Percentiles rank a stretch among this genome's conserved stretches.
These are phyloP conservation scores for Vitis amurensis DNA, from an alignment of 164 flowering plant species.

Conservation along the genomic window DNA sequence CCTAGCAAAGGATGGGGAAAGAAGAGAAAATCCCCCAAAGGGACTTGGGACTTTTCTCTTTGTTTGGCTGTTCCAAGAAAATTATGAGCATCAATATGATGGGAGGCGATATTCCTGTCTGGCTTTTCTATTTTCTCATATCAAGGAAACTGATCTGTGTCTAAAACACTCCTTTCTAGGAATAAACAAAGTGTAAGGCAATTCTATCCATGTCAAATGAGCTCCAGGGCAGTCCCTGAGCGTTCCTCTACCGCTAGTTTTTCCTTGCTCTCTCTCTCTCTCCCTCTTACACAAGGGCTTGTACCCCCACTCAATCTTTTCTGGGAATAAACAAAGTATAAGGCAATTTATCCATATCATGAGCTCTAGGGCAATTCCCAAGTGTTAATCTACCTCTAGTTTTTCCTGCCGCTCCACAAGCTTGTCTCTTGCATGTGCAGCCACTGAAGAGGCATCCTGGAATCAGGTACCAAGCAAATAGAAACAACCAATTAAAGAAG, in stretches of 20 bases:
- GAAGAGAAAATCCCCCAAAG: not conserved
- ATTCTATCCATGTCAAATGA: not conserved
- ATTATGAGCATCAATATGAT: not conserved
- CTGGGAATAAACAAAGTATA: no score
- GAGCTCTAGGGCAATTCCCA: no score
- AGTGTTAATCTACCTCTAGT: conserved; percentile 58
- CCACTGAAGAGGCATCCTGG: conserved; percentile 82
- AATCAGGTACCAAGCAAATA: conserved; percentile 16
- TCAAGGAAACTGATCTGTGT: no score
- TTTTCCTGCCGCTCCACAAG: conserved; percentile 80
- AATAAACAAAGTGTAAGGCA: not conserved
- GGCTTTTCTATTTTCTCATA: no score
- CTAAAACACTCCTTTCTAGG: not conserved
- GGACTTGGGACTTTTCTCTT: not conserved
- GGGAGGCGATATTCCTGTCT: not conserved
- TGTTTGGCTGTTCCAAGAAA: not conserved
- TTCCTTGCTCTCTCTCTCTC: no score
- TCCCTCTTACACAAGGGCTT: no score
- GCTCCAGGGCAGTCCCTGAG: not conserved
- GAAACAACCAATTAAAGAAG: conserved; percentile 1
- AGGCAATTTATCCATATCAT: no score
- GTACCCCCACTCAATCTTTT: no score
- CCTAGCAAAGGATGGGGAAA: not conserved
- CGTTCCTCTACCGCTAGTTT: not conserved
- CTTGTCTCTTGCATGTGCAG: conserved; percentile 77